Percentiles rank a stretch among this genome's conserved stretches.
These are phyloP conservation scores for Coniophora puteana DNA, from an alignment of 1,284 basidiomycete species.

Conservation along the genomic window DNA sequence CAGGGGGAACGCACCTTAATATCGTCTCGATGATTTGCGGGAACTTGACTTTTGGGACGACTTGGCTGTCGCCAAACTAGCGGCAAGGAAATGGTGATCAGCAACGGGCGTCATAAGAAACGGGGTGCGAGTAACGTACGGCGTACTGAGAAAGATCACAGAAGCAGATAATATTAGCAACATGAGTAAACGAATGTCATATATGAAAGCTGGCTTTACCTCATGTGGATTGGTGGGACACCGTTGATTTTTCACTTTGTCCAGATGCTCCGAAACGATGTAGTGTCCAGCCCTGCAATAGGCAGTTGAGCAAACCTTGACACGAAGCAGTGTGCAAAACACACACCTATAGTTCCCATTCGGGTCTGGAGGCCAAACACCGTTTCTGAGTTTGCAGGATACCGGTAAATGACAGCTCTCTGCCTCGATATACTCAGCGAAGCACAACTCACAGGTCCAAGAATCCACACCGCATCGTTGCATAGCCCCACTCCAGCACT, in stretches of 20 bases:
- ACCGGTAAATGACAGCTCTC: neutral
- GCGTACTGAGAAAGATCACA: constrained; percentile 47
- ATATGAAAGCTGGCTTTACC: constrained; percentile 1
- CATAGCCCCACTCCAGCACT: constrained; percentile 78
- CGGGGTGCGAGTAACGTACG: constrained; percentile 36
- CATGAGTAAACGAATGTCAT: neutral
- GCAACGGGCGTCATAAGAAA: neutral
- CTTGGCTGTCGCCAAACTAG: constrained; percentile 77
- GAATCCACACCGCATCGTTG: constrained; percentile 72
- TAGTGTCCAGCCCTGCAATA: constrained; percentile 70
- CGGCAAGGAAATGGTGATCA: constrained; percentile 18
- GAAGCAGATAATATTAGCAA: neutral
- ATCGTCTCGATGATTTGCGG: constrained; percentile 73
- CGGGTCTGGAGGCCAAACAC: constrained; percentile 78
- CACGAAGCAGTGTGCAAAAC: constrained; percentile 1
- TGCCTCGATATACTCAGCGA: constrained; percentile 3
- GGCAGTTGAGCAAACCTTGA: neutral
- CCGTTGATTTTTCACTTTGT: constrained; percentile 61
- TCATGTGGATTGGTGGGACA: constrained; percentile 35
- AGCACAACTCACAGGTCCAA: constrained; percentile 58
- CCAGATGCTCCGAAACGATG: constrained; percentile 74
- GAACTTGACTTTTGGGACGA: constrained; percentile 63
- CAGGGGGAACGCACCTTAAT: constrained; percentile 48
- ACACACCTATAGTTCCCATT: constrained; percentile 74
- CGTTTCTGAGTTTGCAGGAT: constrained; percentile 40